These are phyloP conservation scores for Forsythia viridissima DNA, from an alignment of 257 asterid genomes.

Conservation along the genomic window DNA sequence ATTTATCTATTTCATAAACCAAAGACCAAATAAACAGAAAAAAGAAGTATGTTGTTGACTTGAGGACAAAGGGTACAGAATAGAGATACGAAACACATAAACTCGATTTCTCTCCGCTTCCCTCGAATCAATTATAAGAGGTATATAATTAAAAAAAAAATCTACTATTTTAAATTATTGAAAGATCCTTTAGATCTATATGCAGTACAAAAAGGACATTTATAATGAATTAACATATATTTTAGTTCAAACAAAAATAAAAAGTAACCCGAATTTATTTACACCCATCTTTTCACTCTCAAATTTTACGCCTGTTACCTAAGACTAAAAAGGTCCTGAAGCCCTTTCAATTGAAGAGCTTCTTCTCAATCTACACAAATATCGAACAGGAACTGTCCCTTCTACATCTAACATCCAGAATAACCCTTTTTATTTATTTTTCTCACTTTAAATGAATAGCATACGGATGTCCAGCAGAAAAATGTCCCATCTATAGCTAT, in stretches of 20 bases:
- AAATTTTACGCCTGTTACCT: background rate
- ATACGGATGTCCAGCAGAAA: background rate
- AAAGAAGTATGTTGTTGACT: background rate
- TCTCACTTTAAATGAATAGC: background rate
- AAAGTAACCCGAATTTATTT: background rate
- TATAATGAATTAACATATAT: too few species aligned
- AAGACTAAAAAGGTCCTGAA: background rate
- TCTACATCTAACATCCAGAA: background rate
- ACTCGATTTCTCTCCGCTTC: background rate
- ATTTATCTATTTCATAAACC: background rate
- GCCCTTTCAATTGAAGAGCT: too few species aligned
- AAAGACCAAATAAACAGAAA: background rate
- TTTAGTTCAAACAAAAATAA: background rate
- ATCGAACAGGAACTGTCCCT: background rate
- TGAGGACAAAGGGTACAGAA: background rate
- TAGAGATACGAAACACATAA: background rate
- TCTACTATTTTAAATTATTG: background rate
- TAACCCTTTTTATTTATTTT: too few species aligned
- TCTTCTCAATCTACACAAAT: too few species aligned
- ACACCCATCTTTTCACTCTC: too few species aligned
- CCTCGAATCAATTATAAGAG: background rate
- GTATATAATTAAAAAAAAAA: background rate
- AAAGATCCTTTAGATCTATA: background rate
- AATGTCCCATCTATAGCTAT: background rate
- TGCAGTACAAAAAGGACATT: background rate